Evolutionary conservation across 257 asterid species (phyloP), one percentile per base, ranked within the genome.

Genomic region (Petrea volubilis): DNA sequence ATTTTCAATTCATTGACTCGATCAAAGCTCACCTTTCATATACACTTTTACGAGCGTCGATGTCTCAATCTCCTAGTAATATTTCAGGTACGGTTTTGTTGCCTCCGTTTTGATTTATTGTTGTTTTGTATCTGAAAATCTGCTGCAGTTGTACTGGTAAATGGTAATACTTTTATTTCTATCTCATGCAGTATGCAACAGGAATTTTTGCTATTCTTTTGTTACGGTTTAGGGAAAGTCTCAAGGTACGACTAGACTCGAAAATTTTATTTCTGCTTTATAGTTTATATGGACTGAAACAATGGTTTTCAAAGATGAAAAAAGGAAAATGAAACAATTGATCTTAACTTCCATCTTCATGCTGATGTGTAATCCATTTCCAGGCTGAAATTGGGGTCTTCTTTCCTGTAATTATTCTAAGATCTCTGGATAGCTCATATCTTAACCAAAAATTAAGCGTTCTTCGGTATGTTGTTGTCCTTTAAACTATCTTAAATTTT

Each of bases 311-410:
- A 60, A 73, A 55, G 72, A 33, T 60, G 12, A 59, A 36, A 74
- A 58, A 25, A 47, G 23, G 25, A 47, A 14, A 51, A 57, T 52
- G 65, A 18, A 62, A 53, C 55, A 17, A 38, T 49, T 69, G 36
- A 61, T 46, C 60, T 63, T 50, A 27, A 59, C 56, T 52, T 60
- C 21, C 59, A 28, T 74, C 50, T 77, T 69, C 63, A 23, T 77
- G 74, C 70, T 72, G 77, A 73, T 53, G 50, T 31, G 65, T 60
- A 58, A 69, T 76, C 25, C 38, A 61, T 78, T 73, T 74, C 34
- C 92, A 95, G 99, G 96, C 92, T 76, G 99, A 95, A 87, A 86
- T 95, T 70, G 96, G 98, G 72, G 89, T 95, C 53, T 95, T 95
- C 91, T 90, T 92, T 84, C 99, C 99, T 41, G 87, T 95, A 79